Base-by-base conservation (phyloP, 2,329 filamentous ascomycete species). In the Karstenula rhodostoma region DNA sequence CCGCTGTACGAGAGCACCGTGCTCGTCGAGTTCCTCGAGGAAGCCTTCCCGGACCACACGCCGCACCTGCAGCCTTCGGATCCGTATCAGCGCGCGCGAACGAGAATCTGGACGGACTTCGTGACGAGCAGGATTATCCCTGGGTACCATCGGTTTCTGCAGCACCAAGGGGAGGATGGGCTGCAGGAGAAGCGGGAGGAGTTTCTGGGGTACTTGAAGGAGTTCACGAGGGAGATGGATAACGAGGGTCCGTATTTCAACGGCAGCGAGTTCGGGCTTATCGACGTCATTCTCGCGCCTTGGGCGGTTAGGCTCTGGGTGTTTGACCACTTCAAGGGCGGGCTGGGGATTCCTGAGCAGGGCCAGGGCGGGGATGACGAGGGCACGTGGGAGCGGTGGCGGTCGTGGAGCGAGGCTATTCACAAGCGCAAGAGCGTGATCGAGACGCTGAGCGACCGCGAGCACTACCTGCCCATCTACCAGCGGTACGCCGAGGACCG, bases 1-100 rank as follows among this genome's bases (percentile, higher is more conserved):
- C 86, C 89, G 0, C 80, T 94, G 7, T 93, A 90, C 67, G 90
- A 94, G 75, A 91, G 88, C 69, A 86, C 82, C 8, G 85, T 94
- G 49, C 83, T 94, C 40, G 89, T 87, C 77, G 90, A 93, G 73
- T 94, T 91, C 66, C 81, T 94, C 0, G 88, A 94, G 64, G 90
- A 94, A 63, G 87, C 86, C 0, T 93, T 87, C 62, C 79, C 83
- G 0, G 81, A 81, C 4, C 83, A 70, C 75, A 80, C 57, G 56
- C 82, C 81, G 1, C 73, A 77, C 1, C 74, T 94, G 4, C 77
- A 91, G 10, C 88, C 90, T 0, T 70, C 75, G 0, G 86, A 88
- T 57, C 80, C 86, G 0, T 94, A 92, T 69, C 83, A 87, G 56
- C 82, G 85, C 55, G 91, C 91, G 3, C 77, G 87, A 22, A 87